Evolutionary conservation across 257 asterid genomes (phyloP).

Genomic region (Solanum acaule): DNA sequence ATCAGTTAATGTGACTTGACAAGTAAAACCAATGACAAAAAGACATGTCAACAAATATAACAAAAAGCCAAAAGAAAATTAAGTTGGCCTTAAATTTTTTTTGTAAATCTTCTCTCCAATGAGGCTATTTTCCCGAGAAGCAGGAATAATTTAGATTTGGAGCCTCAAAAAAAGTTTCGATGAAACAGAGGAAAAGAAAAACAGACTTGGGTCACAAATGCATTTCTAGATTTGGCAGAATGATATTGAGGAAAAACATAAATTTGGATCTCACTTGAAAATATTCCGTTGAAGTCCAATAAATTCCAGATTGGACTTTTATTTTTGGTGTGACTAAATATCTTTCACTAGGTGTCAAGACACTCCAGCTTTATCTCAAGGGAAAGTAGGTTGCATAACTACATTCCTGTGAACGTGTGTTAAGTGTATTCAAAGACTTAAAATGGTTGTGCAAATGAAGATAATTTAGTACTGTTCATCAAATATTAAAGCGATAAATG

Average conservation of each 20-base stretch:
- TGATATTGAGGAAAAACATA: neutral
- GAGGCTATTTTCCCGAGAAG: neutral
- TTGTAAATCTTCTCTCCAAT: neutral
- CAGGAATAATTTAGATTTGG: neutral
- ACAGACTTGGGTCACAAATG: neutral
- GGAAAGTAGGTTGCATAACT: too few relatives aligned
- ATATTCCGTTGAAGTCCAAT: neutral
- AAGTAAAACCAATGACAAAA: neutral
- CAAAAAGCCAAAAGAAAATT: neutral
- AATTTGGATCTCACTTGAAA: neutral
- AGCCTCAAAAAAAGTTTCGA: neutral
- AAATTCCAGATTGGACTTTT: neutral
- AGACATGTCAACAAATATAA: neutral
- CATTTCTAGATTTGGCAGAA: neutral
- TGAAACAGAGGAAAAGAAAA: neutral
- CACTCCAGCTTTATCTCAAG: too few relatives aligned
- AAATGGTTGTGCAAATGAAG: too few relatives aligned
- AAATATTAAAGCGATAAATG: too few relatives aligned
- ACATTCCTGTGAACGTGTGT: too few relatives aligned
- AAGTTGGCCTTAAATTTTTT: neutral
- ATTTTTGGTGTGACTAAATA: neutral
- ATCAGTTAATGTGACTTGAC: neutral
- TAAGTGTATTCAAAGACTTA: too few relatives aligned
- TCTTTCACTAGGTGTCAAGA: too few relatives aligned
- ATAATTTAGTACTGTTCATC: too few relatives aligned